phyloP scores from a whole-genome alignment of 257 asterid genomes.

The Jasminum sambac region DNA sequence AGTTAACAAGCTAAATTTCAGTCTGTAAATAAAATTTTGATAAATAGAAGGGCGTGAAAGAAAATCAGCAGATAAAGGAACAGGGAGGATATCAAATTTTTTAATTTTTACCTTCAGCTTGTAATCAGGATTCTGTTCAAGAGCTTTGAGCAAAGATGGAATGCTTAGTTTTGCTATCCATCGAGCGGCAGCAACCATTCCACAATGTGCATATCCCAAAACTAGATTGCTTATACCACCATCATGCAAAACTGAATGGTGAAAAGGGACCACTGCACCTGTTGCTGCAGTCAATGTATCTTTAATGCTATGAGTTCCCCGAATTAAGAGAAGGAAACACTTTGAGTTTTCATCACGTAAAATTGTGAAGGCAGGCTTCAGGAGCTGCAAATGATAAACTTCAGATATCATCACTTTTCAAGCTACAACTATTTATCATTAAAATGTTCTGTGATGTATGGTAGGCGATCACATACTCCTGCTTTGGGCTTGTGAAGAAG shows the following conservation, averaged over 20 bases:
- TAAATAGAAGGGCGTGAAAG: not conserved
- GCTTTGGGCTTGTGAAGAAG: slow-evolving; percentile 88
- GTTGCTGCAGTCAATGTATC: slow-evolving; percentile 86
- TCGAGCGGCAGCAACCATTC: slow-evolving; percentile 94
- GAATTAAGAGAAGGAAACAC: slow-evolving; percentile 78
- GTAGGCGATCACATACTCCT: slow-evolving; percentile 47
- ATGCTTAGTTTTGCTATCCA: slow-evolving; percentile 80
- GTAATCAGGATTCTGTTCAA: slow-evolving; percentile 64
- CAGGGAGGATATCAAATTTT: not conserved
- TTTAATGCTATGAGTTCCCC: slow-evolving; percentile 86
- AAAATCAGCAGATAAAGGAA: not conserved
- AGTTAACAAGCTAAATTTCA: not conserved
- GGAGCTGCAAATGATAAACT: slow-evolving; percentile 49
- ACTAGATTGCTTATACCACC: slow-evolving; percentile 74
- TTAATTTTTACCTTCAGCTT: slow-evolving; percentile 60
- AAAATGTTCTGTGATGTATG: not conserved
- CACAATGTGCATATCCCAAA: slow-evolving; percentile 86
- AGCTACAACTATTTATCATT: slow-evolving; percentile 2
- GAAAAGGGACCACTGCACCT: slow-evolving; percentile 85
- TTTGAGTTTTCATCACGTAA: slow-evolving; percentile 60
- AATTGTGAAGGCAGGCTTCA: slow-evolving; percentile 83
- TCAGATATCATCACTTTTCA: slow-evolving; percentile 17
- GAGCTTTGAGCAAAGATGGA: slow-evolving; percentile 66
- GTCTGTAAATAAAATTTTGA: not conserved
- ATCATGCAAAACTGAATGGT: slow-evolving; percentile 76